Conservation (phyloP, 345 rosid species). For the Erysimum cheiranthoides region DNA sequence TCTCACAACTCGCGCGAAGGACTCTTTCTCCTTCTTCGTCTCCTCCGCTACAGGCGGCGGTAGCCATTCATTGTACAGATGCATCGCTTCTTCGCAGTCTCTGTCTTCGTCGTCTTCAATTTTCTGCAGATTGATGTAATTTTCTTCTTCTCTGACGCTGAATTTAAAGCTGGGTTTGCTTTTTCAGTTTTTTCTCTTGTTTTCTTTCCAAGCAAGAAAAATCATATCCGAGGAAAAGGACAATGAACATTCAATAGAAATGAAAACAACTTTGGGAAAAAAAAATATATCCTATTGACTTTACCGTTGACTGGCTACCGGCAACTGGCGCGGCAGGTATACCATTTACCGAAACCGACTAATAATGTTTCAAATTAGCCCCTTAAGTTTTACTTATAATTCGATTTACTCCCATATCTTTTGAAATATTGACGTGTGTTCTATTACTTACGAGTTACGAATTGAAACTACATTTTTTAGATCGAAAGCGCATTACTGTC, state of each 20-base stretch:
- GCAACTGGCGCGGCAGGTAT: slow-evolving; percentile 41
- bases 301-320: slow-evolving; percentile 43
- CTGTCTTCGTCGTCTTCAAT: slow-evolving; percentile 27
- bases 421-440: background rate
- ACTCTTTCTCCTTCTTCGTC: slow-evolving; percentile 76
- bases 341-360: slow-evolving; percentile 34
- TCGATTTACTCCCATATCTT: background rate
- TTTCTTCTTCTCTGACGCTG: slow-evolving; percentile 1
- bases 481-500: slow-evolving; percentile 2
- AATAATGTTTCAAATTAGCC: background rate
- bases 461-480: background rate
- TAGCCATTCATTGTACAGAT: slow-evolving; percentile 93
- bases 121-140: slow-evolving; percentile 19
- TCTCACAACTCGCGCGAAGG: slow-evolving; percentile 72
- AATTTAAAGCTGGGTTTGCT: slow-evolving; percentile 41
- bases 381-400: background rate
- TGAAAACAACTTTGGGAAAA: slow-evolving; percentile 33
- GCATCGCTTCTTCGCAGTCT: slow-evolving; percentile 59
- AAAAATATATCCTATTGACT: slow-evolving; percentile 37
- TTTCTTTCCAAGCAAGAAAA: slow-evolving; percentile 60
- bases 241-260: slow-evolving; percentile 2
- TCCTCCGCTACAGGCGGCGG: slow-evolving; percentile 94
- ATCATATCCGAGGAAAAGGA: slow-evolving; percentile 35
- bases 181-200: slow-evolving; percentile 30
- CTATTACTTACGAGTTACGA: background rate